Percentiles rank a stretch among this genome's conserved stretches.
Evolutionary conservation across 2,329 filamentous ascomycete species (phyloP).

Genomic region (Teratosphaeria viscida): DNA sequence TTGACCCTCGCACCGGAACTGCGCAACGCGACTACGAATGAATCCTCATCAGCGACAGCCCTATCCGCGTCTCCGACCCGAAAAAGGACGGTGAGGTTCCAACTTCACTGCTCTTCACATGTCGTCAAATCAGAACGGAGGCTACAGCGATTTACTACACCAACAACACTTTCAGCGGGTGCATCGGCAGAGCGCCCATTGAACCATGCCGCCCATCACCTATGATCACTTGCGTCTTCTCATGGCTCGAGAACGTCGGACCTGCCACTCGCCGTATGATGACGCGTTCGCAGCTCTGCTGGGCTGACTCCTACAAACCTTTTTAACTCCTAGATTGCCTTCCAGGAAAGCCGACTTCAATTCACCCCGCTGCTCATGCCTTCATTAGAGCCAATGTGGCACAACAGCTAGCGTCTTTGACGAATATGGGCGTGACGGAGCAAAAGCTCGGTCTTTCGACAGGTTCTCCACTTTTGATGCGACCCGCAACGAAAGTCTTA

Average conservation of each 20-base stretch:
- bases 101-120: neutral
- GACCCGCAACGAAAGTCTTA: too few species aligned
- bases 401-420: neutral
- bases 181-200: neutral
- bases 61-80: neutral
- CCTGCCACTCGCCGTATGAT: neutral
- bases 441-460: too few species aligned
- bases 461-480: too few species aligned
- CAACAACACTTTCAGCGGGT: neutral
- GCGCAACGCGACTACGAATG: slow-evolving; percentile 1
- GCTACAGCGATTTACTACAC: neutral
- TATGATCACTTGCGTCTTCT: neutral
- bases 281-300: neutral
- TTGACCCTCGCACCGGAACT: neutral
- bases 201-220: neutral
- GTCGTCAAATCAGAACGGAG: neutral
- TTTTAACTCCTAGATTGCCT: too few species aligned
- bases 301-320: neutral
- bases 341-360: too few species aligned
- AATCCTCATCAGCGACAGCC: neutral
- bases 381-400: too few species aligned
- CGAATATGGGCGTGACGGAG: neutral
- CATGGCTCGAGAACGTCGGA: neutral
- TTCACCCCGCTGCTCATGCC: too few species aligned
- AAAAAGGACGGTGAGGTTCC: neutral